Conservation (phyloP, 2,329 filamentous ascomycete species). For the Trichoderma semiorbis region DNA sequence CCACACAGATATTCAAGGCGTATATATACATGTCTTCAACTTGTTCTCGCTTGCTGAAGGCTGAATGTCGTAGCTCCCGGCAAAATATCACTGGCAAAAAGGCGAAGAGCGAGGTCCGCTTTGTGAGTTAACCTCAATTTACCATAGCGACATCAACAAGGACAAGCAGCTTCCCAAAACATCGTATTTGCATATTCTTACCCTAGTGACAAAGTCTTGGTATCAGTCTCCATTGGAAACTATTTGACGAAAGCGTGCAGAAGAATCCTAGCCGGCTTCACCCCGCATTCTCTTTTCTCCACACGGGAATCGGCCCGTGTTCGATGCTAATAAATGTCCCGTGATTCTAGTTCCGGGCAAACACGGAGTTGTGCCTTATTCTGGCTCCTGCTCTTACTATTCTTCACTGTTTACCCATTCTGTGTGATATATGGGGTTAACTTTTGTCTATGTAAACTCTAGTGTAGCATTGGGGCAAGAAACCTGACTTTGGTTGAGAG, state of each 20-base stretch:
- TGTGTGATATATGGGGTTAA: neutral
- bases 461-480: neutral
- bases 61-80: neutral
- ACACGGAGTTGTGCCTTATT: neutral
- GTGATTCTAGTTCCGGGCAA: neutral
- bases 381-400: neutral
- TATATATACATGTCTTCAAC: neutral
- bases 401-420: neutral
- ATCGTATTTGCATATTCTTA: neutral
- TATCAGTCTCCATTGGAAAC: neutral
- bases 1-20: neutral
- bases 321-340: neutral
- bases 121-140: neutral
- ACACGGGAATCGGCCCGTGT: conserved; percentile 10
- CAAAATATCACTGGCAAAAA: neutral
- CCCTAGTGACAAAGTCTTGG: neutral
- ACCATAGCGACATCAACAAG: neutral
- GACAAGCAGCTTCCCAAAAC: neutral
- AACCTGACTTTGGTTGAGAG: neutral
- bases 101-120: neutral
- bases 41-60: neutral
- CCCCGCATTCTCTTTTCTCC: neutral
- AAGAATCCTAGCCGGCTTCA: neutral
- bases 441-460: neutral
- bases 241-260: neutral